phyloP scores from a whole-genome alignment of 441 rosid species.

The Metrosideros polymorpha region DNA sequence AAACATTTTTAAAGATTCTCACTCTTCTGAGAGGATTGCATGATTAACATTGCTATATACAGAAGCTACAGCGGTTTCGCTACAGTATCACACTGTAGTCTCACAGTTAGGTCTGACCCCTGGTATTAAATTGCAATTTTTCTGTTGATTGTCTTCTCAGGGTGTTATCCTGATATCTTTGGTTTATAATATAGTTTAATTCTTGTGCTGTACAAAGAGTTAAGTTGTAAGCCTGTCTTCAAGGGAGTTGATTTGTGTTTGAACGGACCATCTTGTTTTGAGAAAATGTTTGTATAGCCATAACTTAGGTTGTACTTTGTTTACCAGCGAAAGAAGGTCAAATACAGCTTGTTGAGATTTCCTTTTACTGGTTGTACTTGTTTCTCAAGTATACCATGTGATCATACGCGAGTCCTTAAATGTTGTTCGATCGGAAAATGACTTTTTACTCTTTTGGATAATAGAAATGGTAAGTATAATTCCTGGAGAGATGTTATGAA shows the following conservation, averaged over 20 bases:
- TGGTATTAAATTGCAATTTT: not conserved
- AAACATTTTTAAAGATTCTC: not conserved
- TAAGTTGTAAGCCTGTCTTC: not conserved
- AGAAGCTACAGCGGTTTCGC: not conserved
- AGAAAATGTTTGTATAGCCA: not conserved
- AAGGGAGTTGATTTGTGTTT: not conserved
- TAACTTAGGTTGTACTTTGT: not conserved
- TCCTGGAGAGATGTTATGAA: not conserved
- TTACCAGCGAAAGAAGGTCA: not conserved
- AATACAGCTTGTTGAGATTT: not conserved
- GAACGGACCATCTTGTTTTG: not conserved
- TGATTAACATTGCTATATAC: not conserved
- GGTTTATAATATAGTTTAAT: not conserved
- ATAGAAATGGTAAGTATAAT: not conserved
- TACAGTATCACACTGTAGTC: not conserved
- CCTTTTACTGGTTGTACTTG: not conserved
- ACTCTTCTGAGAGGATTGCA: not conserved
- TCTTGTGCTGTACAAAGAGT: not conserved
- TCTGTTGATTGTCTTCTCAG: not conserved
- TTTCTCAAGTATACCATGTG: not conserved
- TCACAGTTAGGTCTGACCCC: not conserved
- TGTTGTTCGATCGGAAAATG: not conserved
- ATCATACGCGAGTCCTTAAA: not conserved
- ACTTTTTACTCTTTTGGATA: not conserved
- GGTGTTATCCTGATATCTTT: not conserved